Percentiles rank a stretch among this genome's conserved stretches.
These are phyloP conservation scores for Marsdenia floribunda DNA, from an alignment of 257 asterid genomes.

Conservation along the genomic window DNA sequence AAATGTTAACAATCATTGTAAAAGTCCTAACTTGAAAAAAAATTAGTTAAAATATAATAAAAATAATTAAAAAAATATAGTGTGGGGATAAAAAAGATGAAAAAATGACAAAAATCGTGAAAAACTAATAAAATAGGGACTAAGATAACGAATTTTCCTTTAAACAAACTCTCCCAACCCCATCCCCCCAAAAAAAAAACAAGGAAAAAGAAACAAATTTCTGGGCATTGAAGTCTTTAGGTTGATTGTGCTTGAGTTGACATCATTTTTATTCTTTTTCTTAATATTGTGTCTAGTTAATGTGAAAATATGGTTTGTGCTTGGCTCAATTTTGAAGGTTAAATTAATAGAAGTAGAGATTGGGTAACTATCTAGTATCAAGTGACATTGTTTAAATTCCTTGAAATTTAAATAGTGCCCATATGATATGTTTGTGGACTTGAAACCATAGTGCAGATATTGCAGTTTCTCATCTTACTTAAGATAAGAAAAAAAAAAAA, in stretches of 20 bases:
- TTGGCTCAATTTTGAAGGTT: not conserved
- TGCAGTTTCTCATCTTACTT: not conserved
- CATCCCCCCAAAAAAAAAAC: no score
- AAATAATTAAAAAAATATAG: no score
- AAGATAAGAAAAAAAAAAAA: not conserved
- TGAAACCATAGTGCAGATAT: not conserved
- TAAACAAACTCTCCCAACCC: no score
- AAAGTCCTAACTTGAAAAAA: no score
- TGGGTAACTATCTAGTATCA: conserved; percentile 1
- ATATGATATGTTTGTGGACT: not conserved
- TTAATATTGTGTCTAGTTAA: not conserved
- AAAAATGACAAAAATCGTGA: no score
- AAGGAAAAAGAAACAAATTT: not conserved
- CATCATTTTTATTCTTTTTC: not conserved
- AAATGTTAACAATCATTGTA: no score
- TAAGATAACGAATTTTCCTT: no score
- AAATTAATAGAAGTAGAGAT: not conserved
- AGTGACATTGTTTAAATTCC: not conserved
- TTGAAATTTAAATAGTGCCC: not conserved
- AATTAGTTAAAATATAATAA: no score
- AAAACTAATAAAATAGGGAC: no score
- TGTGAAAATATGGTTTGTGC: not conserved
- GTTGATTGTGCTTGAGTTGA: not conserved
- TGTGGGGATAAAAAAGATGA: no score
- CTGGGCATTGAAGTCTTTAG: not conserved